Evolutionary conservation across 169 alveolate genomes (phyloP).

Genomic region (Plasmodium gonderi): DNA sequence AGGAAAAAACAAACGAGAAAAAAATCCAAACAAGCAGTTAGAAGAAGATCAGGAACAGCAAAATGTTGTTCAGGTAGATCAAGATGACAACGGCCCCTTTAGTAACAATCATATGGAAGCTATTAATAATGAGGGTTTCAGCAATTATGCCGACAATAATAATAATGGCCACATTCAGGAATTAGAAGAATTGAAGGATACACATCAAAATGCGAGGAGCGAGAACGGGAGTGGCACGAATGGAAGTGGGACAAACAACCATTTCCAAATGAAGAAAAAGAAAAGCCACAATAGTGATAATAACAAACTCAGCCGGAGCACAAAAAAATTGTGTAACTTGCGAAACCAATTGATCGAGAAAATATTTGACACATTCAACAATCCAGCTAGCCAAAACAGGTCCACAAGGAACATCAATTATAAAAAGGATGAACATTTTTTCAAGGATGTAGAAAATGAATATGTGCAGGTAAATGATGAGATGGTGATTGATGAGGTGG

Average conservation of each 20-base stretch:
- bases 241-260: not conserved
- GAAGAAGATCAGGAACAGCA: not conserved
- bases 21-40: not conserved
- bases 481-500: not conserved
- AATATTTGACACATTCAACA: conserved; percentile 29
- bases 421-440: not conserved
- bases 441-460: not conserved
- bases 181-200: not conserved
- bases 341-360: conserved; percentile 37
- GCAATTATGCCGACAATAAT: conserved; percentile 1
- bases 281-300: conserved; percentile 3
- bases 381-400: not conserved
- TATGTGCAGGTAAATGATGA: not conserved
- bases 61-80: not conserved
- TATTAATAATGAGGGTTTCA: not conserved
- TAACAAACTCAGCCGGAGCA: not conserved
- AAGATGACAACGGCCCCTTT: too few species aligned
- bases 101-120: not conserved
- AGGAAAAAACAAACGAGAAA: not conserved
- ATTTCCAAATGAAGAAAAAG: conserved; percentile 1
- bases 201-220: too few species aligned
- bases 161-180: not conserved
- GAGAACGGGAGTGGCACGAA: not conserved
- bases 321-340: conserved; percentile 6
- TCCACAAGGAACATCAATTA: not conserved